Conservation (phyloP, 2,329 filamentous ascomycete species). For the Apiospora koreana region DNA sequence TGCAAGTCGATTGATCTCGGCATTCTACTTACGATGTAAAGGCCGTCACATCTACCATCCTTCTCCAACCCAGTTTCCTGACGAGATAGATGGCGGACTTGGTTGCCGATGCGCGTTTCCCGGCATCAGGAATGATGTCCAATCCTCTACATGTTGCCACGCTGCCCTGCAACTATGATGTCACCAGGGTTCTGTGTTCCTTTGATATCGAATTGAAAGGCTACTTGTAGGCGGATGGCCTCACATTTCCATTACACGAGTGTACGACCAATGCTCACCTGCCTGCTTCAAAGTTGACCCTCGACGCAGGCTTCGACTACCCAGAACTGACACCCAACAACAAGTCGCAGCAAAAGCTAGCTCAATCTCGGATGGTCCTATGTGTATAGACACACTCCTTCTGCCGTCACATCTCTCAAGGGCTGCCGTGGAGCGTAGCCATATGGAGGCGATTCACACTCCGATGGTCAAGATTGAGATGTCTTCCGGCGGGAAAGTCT, state of each 20-base stretch:
- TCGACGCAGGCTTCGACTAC: background rate
- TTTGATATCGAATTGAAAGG: background rate
- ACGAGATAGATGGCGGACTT: background rate
- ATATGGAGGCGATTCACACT: background rate
- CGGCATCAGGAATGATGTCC: background rate
- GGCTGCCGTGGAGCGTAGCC: background rate
- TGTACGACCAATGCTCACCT: background rate
- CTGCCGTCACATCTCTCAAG: background rate
- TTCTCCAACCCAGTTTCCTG: background rate
- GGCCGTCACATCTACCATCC: background rate
- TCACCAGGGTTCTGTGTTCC: background rate
- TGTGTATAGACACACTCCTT: background rate
- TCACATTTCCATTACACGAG: background rate
- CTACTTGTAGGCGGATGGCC: fast-evolving
- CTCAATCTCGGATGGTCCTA: background rate
- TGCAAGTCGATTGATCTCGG: background rate
- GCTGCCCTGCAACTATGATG: background rate
- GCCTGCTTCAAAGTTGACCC: background rate
- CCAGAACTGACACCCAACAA: background rate
- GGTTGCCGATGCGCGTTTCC: background rate
- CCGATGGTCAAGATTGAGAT: background rate
- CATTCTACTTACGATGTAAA: background rate
- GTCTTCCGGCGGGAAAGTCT: background rate
- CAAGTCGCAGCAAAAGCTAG: no score
- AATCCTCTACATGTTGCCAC: background rate